Evolutionary conservation across 345 rosid genomes (phyloP), one percentile per base, ranked within the genome.

Genomic region (Brassica juncea): DNA sequence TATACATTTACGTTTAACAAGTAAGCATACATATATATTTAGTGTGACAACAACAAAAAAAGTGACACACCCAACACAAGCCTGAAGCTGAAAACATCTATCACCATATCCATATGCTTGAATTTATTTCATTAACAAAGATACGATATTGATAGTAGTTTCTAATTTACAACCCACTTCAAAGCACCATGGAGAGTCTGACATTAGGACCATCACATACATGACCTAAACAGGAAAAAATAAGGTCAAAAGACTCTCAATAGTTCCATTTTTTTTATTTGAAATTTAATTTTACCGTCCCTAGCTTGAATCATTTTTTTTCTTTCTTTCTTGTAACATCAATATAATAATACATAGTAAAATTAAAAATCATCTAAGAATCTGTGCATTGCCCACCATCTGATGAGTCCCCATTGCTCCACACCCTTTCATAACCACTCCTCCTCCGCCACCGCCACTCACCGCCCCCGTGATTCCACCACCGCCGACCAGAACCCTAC

Each of bases 321-420:
- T 58, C 19, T 4, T 37, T 3, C 62, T 27, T 19, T 65, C 25
- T 80, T 10, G 6, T 19, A 12, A 44, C 16, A 70, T 69, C 30
- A 69, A 52, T 61, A 69, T 70, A 69, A 64, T 75, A 57, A 19
- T 19, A 19, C 19, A 65, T 74, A 75, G 15, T 74, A 74, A 80
- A 72, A 49, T 16, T 70, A 19, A 39, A 66, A 39, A 65, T 84
- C 34, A 89, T 83, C 87, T 83, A 83, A 90, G 88, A 85, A 88
- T 90, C 79, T 83, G 88, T 86, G 89, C 80, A 78, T 83, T 84
- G 69, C 85, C 85, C 68, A 77, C 72, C 82, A 82, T 79, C 70
- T 72, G 85, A 85, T 81, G 84, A 57, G 85, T 32, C 66, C 83
- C 69, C 75, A 89, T 32, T 25, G 84, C 80, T 80, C 87, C 86